These are phyloP conservation scores for Pseudogymnoascus sp. DNA, from an alignment of 2,329 filamentous ascomycete species.

Conservation along the genomic window DNA sequence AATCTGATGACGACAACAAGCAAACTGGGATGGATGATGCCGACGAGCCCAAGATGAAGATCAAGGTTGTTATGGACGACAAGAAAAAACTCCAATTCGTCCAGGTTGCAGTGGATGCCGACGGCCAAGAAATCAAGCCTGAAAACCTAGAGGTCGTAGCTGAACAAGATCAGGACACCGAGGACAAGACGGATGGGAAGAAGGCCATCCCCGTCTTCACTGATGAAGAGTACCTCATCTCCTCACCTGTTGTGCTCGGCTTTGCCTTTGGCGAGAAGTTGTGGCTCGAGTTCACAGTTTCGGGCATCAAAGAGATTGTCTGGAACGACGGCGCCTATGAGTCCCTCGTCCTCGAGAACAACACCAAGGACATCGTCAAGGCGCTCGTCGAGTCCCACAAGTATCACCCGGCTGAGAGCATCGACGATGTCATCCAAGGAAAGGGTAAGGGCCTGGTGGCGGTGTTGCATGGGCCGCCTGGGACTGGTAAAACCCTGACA, in stretches of 20 bases:
- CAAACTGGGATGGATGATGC: conserved; percentile 20
- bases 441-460: conserved; percentile 79
- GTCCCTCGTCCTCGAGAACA: conserved; percentile 61
- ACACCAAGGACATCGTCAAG: conserved; percentile 60
- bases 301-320: conserved; percentile 66
- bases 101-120: conserved; percentile 45
- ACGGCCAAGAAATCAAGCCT: conserved; percentile 44
- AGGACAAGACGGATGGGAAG: conserved; percentile 24
- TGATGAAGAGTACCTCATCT: conserved; percentile 75
- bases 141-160: conserved; percentile 33
- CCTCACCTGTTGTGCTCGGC: conserved; percentile 75
- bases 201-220: conserved; percentile 49
- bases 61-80: conserved; percentile 34
- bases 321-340: conserved; percentile 81
- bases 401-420: conserved; percentile 69
- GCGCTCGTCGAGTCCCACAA: conserved; percentile 79
- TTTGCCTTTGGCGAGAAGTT: conserved; percentile 83
- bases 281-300: conserved; percentile 82
- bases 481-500: conserved; percentile 81
- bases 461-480: conserved; percentile 76
- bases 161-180: conserved; percentile 20
- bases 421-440: conserved; percentile 73
- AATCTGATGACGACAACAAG: conserved; percentile 32
- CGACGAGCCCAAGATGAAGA: conserved; percentile 30
- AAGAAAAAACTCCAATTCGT: conserved; percentile 43